Percentiles rank a stretch among this genome's conserved stretches.
phyloP scores from a whole-genome alignment of 2,329 filamentous ascomycete species.

The Microdochium paspali region DNA sequence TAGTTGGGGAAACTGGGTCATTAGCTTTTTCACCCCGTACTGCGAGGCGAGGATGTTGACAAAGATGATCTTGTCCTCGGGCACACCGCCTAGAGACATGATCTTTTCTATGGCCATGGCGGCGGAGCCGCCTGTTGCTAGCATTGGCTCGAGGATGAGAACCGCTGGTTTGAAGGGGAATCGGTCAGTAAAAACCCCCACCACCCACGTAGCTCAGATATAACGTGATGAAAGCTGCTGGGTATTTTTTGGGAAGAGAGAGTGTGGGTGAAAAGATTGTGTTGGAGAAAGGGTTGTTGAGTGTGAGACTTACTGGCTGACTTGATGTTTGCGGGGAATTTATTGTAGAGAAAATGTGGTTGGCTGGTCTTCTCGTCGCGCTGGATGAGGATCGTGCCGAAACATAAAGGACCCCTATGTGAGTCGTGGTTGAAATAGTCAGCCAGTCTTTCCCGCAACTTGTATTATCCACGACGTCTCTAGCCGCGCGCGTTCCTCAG shows the following conservation, averaged over 20 bases:
- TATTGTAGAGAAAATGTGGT: neutral
- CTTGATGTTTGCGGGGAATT: neutral
- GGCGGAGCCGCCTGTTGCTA: neutral
- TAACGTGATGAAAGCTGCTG: neutral
- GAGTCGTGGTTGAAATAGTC: neutral
- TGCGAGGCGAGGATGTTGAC: conserved; percentile 70
- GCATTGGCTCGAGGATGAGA: neutral
- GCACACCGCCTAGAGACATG: conserved; percentile 68
- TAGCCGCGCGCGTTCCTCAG: neutral
- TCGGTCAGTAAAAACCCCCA: too few species aligned
- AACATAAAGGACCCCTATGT: neutral
- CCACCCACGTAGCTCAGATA: neutral
- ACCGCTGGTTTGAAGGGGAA: neutral
- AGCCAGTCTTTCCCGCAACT: neutral
- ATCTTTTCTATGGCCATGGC: conserved; percentile 24
- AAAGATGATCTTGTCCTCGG: conserved; percentile 75
- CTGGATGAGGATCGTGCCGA: neutral
- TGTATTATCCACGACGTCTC: too few species aligned
- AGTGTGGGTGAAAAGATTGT: neutral
- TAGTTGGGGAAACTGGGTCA: neutral
- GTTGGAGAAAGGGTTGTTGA: too few species aligned
- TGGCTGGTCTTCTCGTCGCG: neutral
- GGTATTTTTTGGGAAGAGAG: neutral
- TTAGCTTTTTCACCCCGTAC: conserved; percentile 24
- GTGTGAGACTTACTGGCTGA: neutral